Evolutionary conservation across 2,329 filamentous ascomycete species (phyloP).

Genomic region (Fusarium metavorans): DNA sequence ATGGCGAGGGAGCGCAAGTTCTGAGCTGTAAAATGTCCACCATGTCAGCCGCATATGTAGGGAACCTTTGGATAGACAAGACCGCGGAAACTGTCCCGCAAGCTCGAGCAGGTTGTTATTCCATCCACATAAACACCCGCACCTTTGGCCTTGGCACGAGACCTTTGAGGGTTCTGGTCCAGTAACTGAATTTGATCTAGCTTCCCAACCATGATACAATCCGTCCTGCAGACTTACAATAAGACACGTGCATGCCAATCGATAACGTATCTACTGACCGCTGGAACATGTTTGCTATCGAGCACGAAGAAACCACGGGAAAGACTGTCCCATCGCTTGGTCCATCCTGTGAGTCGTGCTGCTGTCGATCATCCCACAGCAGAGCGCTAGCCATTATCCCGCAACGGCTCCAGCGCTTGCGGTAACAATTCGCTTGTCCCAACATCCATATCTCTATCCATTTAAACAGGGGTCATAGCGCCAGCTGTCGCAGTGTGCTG

Average conservation of each 20-base stretch:
- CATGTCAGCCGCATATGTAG: not conserved
- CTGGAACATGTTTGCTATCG: not conserved
- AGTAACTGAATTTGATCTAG: not conserved
- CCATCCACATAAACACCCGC: not conserved
- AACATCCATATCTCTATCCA: not conserved
- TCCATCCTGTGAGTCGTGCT: constrained; percentile 7
- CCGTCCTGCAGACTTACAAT: not conserved
- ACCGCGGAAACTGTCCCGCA: not conserved
- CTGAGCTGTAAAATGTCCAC: not conserved
- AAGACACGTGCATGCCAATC: constrained; percentile 19
- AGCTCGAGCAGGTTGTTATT: not conserved
- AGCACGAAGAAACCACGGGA: not conserved
- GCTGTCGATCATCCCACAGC: constrained; percentile 3
- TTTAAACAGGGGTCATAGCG: not conserved
- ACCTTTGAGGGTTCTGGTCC: not conserved
- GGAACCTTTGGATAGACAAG: not conserved
- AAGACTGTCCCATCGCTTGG: not conserved
- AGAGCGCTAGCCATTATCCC: constrained; percentile 9
- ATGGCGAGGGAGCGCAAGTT: not conserved
- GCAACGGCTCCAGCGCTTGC: constrained; percentile 7
- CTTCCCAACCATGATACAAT: not conserved
- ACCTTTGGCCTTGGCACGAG: not conserved
- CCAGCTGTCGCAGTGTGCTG: not conserved
- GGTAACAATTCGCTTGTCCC: not conserved
- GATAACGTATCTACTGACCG: not conserved